Evolutionary conservation across 345 rosid species (phyloP), one percentile per base, ranked within the genome.

Genomic region (Populus pruinosa): DNA sequence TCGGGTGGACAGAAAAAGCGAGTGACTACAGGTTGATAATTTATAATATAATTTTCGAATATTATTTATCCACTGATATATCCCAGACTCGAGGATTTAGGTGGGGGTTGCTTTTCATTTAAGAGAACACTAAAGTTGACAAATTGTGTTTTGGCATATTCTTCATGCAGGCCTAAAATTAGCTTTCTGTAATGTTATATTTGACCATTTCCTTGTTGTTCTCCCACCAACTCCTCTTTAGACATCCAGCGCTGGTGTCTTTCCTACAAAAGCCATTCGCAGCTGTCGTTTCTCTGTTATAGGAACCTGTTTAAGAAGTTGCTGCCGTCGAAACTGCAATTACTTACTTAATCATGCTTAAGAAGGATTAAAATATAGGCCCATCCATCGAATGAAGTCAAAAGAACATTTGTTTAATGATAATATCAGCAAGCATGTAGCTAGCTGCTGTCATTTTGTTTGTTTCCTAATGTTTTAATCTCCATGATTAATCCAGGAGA

Each of bases 1-100:
- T 94, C 98, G 0, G 98, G 98, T 6, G 98, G 98, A 31, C 97
- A 94, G 77, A 94, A 88, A 74, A 92, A 92, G 76, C 74, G 97
- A 82, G 94, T 94, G 21, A 94, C 98, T 8, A 94, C 98, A 90
- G 98, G 98, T 93, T 72, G 1, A 36, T 69, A 74, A 7, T 2
- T 31, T 21, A 6, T 33, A 33, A 33, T 33, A 33, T 33, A 33
- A 33, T 33, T 33, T 33, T 4, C 35, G 35, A 33, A 33, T 33
- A 33, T 4, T 33, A 33, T 33, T 33, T 33, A 33, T 33, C 36
- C 36, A 33, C 3, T 33, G 5, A 33, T 33, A 31, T 31, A 31
- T 31, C 33, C 33, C 33, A 31, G 33, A 31, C 33, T 31, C 33
- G 4, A 31, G 33, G 33, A 31, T 31, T 31, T 31, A 33, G 35